Base-by-base conservation (phyloP, 129 eudicot genomes). In the Flaveria sonorensis region DNA sequence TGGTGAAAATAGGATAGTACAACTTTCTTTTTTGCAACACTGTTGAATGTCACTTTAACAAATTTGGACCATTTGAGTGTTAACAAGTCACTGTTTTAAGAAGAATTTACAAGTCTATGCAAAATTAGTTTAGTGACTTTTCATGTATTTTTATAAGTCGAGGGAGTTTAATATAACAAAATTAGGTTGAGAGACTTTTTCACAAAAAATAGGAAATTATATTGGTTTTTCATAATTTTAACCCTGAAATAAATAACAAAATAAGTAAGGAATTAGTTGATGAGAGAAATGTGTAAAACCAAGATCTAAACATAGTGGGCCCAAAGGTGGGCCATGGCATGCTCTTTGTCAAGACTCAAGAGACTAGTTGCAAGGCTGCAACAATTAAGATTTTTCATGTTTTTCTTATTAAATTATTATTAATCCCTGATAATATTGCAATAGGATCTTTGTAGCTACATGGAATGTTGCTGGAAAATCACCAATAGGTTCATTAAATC, bases 391-490 rank as follows among this genome's bases (percentile, higher is more conserved):
- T 15, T 2, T 57, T 45, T 62, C 48, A 43, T 56, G 10, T 57
- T 39, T 36, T 71, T 65, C 18, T 61, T 72, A 47, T 16, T 47
- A 43, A 43, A 42, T 40, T 45, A 47, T 40, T 45, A 36, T 48
- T 57, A 8, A 68, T 43, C 21, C 64, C 15, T 68, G 46, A 16
- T 50, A 53, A 10, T 66, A 40, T 51, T 73, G 72, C 59, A 47
- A 72, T 21, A 93, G 98, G 84, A 68, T 93, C 70, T 90, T 93
- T 86, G 98, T 87, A 81, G 96, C 93, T 65, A 93, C 98, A 70
- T 93, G 98, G 98, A 93, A 93, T 87, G 98, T 93, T 65, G 98
- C 89, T 64, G 98, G 98, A 74, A 93, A 93, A 84, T 87, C 96
- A 50, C 98, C 98, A 40, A 86, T 93, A 61, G 85, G 78, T 80